Percentiles rank a stretch among this genome's conserved stretches.
Conservation (phyloP, 805 yeast genomes). For the Candida morakotiae region DNA sequence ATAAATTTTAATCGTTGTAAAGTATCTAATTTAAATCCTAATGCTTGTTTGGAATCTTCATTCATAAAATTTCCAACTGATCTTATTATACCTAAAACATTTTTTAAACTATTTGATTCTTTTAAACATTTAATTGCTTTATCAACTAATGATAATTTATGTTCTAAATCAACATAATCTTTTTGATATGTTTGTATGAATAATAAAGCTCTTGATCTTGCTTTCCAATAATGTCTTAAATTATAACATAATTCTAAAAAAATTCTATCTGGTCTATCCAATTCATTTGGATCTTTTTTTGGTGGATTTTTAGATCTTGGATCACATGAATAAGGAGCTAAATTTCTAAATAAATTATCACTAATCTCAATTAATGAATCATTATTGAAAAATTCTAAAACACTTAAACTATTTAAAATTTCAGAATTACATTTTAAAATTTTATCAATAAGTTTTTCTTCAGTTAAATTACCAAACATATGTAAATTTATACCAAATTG, state of each 20-base stretch:
- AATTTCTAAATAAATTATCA: slow-evolving; percentile 61
- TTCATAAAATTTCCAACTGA: slow-evolving; percentile 97
- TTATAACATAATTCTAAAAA: slow-evolving; percentile 81
- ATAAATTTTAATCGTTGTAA: slow-evolving; percentile 84
- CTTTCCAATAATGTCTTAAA: slow-evolving; percentile 84
- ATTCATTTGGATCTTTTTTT: slow-evolving; percentile 67
- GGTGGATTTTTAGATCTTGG: slow-evolving; percentile 28
- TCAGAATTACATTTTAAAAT: slow-evolving; percentile 74
- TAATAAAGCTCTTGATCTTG: slow-evolving; percentile 80
- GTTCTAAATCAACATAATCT: slow-evolving; percentile 70
- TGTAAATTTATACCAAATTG: slow-evolving; percentile 94
- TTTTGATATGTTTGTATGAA: slow-evolving; percentile 67
- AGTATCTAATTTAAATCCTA: slow-evolving; percentile 88
- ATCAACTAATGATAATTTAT: slow-evolving; percentile 67
- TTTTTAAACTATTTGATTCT: slow-evolving; percentile 62
- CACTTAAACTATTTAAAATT: slow-evolving; percentile 62
- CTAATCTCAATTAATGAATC: slow-evolving; percentile 75
- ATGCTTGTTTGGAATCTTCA: slow-evolving; percentile 85
- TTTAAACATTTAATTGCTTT: slow-evolving; percentile 65
- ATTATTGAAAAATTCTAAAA: slow-evolving; percentile 79
- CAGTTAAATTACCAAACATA: slow-evolving; percentile 58
- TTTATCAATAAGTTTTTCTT: slow-evolving; percentile 62
- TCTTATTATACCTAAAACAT: slow-evolving; percentile 76
- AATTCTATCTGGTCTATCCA: slow-evolving; percentile 84
- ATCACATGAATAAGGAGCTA: slow-evolving; percentile 77